phyloP scores from a whole-genome alignment of 805 yeast species.

The Candida stauntonica region DNA sequence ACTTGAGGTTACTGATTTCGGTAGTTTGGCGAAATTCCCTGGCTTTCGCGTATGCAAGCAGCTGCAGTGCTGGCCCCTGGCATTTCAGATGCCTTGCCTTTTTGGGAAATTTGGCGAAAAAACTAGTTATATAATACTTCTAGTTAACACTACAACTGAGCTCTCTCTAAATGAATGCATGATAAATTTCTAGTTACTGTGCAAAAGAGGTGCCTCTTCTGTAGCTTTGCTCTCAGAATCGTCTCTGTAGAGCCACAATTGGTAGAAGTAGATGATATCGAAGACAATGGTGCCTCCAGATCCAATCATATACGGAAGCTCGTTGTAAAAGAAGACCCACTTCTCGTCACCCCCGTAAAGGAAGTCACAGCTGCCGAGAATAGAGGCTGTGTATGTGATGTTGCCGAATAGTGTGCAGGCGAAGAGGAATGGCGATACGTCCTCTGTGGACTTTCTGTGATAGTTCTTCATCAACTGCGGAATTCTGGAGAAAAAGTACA shows the following conservation, averaged over 20 bases:
- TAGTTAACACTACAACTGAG: no score
- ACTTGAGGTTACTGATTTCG: no score
- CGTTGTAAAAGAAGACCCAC: slow-evolving; percentile 52
- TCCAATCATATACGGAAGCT: slow-evolving; percentile 79
- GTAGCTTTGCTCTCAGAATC: background rate
- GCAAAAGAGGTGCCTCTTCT: slow-evolving; percentile 16
- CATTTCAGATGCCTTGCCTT: no score
- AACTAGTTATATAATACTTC: no score
- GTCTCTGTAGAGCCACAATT: slow-evolving; percentile 37
- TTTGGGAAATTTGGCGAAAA: no score
- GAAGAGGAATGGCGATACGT: slow-evolving; percentile 77
- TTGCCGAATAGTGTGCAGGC: slow-evolving; percentile 78
- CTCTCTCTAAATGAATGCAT: no score
- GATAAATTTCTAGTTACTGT: slow-evolving; percentile 1
- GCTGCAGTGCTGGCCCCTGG: no score
- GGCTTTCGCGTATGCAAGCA: no score
- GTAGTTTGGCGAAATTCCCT: no score
- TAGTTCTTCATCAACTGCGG: slow-evolving; percentile 84
- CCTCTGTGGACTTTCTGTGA: slow-evolving; percentile 76
- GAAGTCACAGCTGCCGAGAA: slow-evolving; percentile 60
- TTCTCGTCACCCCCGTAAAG: slow-evolving; percentile 33
- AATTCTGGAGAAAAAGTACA: slow-evolving; percentile 72
- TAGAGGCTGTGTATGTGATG: slow-evolving; percentile 68
- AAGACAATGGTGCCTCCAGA: slow-evolving; percentile 81
- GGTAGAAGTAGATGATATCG: slow-evolving; percentile 68